Percentiles rank a stretch among this genome's conserved stretches.
phyloP scores from a whole-genome alignment of 257 asterid species.

The Penstemon barbatus region DNA sequence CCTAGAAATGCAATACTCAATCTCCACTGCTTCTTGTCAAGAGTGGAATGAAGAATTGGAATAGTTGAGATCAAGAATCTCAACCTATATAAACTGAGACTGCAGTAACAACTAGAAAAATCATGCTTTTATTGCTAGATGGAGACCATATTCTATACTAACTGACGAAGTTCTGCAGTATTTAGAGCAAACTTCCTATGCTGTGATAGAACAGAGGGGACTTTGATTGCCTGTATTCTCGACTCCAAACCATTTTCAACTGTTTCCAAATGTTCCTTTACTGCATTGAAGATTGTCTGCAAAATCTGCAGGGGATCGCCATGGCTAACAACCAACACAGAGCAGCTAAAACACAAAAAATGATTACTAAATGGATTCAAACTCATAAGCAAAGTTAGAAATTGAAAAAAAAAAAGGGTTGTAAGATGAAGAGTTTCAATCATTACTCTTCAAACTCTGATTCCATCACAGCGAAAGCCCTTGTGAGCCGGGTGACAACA shows the following conservation, averaged over 20 bases:
- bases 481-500: conserved; percentile 76
- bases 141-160: conserved; percentile 35
- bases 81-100: conserved; percentile 13
- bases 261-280: conserved; percentile 32
- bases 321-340: conserved; percentile 80
- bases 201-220: conserved; percentile 65
- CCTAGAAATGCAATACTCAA: no score
- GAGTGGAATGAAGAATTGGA: conserved; percentile 8
- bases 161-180: conserved; percentile 79
- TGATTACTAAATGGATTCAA: neutral
- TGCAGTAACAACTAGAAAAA: conserved; percentile 1
- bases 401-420: neutral
- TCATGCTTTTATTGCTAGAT: conserved; percentile 6
- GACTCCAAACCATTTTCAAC: conserved; percentile 43
- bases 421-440: neutral
- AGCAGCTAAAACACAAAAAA: conserved; percentile 51
- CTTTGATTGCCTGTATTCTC: conserved; percentile 52
- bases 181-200: conserved; percentile 71
- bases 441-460: conserved; percentile 67
- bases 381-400: conserved; percentile 7
- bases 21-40: neutral
- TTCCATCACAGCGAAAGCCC: conserved; percentile 63
- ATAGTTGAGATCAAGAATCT: conserved; percentile 25
- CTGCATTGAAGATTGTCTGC: conserved; percentile 69
- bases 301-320: conserved; percentile 97